These are phyloP conservation scores for Lipomyces anomalus DNA, from an alignment of 805 yeast genomes.

Conservation along the genomic window DNA sequence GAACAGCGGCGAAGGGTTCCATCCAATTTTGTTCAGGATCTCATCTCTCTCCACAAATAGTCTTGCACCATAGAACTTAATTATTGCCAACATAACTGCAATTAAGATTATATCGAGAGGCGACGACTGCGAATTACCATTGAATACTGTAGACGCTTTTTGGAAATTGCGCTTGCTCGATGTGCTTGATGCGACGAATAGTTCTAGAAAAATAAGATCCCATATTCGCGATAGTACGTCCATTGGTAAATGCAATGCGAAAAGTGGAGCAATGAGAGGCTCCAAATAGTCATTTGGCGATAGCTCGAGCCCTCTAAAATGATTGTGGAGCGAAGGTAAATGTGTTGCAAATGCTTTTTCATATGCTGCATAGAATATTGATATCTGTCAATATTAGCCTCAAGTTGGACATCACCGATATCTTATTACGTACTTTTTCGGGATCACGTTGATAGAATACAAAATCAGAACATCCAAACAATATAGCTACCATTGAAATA, in stretches of 20 bases:
- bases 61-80: constrained; percentile 48
- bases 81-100: constrained; percentile 48
- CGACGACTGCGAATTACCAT: too few relatives aligned
- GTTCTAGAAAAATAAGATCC: constrained; percentile 59
- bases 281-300: constrained; percentile 41
- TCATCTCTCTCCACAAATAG: constrained; percentile 31
- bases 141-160: too few relatives aligned
- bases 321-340: constrained; percentile 44
- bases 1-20: constrained; percentile 33
- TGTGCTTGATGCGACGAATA: too few relatives aligned
- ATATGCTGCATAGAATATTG: constrained; percentile 43
- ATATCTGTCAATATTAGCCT: constrained; percentile 20
- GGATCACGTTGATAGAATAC: constrained; percentile 33
- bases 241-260: constrained; percentile 42
- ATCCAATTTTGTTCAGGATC: constrained; percentile 34
- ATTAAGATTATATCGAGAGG: constrained; percentile 47
- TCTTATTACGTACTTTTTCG: constrained; percentile 10
- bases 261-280: constrained; percentile 40
- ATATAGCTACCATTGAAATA: constrained; percentile 37
- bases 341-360: constrained; percentile 43
- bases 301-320: constrained; percentile 43
- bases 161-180: too few relatives aligned
- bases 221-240: constrained; percentile 47
- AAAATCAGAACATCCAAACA: constrained; percentile 34
- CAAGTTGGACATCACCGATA: background rate